Percentiles rank a stretch among this genome's conserved stretches.
These are phyloP conservation scores for Pythium aristosporum DNA, from an alignment of 352 stramenopile species.

Conservation along the genomic window DNA sequence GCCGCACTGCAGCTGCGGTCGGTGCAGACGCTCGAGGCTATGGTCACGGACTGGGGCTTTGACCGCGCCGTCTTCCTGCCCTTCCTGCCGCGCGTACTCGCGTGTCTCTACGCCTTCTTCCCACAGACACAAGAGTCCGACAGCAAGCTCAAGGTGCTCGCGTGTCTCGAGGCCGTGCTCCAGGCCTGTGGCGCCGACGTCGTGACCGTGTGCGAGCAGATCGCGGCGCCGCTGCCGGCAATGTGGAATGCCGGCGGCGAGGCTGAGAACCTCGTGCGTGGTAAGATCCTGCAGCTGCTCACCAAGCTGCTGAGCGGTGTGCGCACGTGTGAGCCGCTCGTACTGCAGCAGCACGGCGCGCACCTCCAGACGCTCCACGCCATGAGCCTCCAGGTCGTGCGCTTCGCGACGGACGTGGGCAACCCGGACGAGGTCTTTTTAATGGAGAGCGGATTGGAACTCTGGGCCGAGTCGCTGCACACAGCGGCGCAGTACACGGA, in stretches of 20 bases:
- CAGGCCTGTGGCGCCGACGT: constrained; percentile 58
- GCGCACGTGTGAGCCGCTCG: constrained; percentile 37
- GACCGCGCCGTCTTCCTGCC: constrained; percentile 65
- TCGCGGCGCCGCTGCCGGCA: constrained; percentile 61
- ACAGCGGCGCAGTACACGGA: constrained; percentile 57
- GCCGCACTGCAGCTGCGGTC: constrained; percentile 68
- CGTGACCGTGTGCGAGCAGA: constrained; percentile 52
- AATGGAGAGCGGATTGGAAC: constrained; percentile 76
- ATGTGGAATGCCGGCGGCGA: constrained; percentile 77
- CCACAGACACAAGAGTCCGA: constrained; percentile 56
- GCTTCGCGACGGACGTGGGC: constrained; percentile 67
- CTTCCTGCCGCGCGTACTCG: constrained; percentile 58
- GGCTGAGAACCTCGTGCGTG: constrained; percentile 74
- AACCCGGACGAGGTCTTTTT: constrained; percentile 85
- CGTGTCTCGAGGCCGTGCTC: constrained; percentile 70
- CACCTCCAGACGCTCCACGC: constrained; percentile 45
- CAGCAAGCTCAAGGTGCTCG: constrained; percentile 79
- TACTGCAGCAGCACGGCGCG: constrained; percentile 6
- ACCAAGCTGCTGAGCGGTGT: constrained; percentile 58
- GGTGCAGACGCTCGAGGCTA: constrained; percentile 75
- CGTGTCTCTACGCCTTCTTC: constrained; percentile 73
- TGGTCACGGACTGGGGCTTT: constrained; percentile 85
- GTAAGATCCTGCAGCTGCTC: constrained; percentile 82
- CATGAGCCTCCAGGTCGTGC: constrained; percentile 74
- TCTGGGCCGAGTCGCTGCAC: constrained; percentile 56